Base-by-base conservation (phyloP, 2,329 filamentous ascomycete species). In the Colletotrichum spaethianum region DNA sequence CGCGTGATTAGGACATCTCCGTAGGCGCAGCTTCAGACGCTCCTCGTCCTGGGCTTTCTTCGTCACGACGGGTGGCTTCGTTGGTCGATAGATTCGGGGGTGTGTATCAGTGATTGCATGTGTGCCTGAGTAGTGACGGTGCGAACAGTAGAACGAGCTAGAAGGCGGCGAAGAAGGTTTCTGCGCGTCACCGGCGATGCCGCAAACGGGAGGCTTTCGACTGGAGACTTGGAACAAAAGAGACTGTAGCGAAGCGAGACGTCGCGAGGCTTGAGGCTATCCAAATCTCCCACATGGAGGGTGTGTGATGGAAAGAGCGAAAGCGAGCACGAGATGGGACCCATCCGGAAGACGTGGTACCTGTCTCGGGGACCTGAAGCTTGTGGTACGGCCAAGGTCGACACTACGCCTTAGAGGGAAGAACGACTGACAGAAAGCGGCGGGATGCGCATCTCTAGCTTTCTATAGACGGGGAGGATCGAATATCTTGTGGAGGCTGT, bases 141-240 rank as follows among this genome's bases (percentile, higher is more conserved):
- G 42, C 60, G 14, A 36, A 26, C 53, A 44, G 36, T 26, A 63
- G 69, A 69, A 69, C 28, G 36, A 59, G 65, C 65, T 72, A 72
- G 69, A 72, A 72, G 69, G 59, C 69, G 38, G 63, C 67, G 62
- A 64, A 64, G 65, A 72, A 72, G 69, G n/a, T 63, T 69, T 40
- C 65, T 69, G 65, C 28, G 63, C 69, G 65, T 72, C 69, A 72
- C 69, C 65, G 44, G 52, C 65, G 57, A 72, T 60, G 65, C 69
- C 65, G 69, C 69, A 72, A 69, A 69, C 69, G 65, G 69, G 65
- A 63, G 64, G 57, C 69, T 63, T 52, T n/a, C 53, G 59, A 46
- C 36, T 36, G 28, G 36, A 23, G 42, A 59, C 44, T 28, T 55
- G 23, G 50, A 46, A 57, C 20, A 26, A 48, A 63, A 44, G 44